These are phyloP conservation scores for Metarhizium humberi DNA, from an alignment of 2,329 filamentous ascomycete genomes.

Conservation along the genomic window DNA sequence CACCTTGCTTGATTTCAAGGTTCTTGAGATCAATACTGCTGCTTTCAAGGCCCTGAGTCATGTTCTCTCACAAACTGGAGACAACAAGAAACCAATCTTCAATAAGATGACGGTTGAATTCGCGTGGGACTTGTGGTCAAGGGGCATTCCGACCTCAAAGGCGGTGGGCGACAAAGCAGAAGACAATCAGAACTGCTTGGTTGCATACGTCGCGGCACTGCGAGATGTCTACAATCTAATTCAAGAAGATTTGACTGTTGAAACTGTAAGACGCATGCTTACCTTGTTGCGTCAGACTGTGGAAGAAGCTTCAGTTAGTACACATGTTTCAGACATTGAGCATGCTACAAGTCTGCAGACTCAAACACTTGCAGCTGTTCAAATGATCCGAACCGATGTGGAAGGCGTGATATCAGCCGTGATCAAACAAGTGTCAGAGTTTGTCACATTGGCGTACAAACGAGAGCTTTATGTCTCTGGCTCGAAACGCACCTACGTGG, in stretches of 20 bases:
- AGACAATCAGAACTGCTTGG: constrained; percentile 73
- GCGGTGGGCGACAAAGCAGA: constrained; percentile 25
- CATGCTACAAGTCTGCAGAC: constrained; percentile 63
- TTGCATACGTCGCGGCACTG: constrained; percentile 72
- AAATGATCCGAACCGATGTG: constrained; percentile 57
- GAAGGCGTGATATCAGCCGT: constrained; percentile 58
- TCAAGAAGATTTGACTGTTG: constrained; percentile 50
- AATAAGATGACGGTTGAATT: constrained; percentile 45
- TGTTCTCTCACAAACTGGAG: constrained; percentile 45
- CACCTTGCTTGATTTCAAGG: constrained; percentile 49
- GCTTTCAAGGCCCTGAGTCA: constrained; percentile 58
- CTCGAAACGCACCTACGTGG: constrained; percentile 70
- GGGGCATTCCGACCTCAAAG: constrained; percentile 47
- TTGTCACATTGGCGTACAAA: constrained; percentile 61
- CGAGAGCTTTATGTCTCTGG: constrained; percentile 21
- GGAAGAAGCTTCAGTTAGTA: constrained; percentile 55
- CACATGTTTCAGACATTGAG: constrained; percentile 65
- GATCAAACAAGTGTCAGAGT: constrained; percentile 58
- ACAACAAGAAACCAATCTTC: constrained; percentile 32
- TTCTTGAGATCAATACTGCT: constrained; percentile 63
- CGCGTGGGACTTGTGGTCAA: constrained; percentile 63
- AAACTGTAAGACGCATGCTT: constrained; percentile 59
- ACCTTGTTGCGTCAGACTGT: constrained; percentile 62
- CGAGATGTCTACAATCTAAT: constrained; percentile 72
- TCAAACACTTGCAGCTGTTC: constrained; percentile 58